phyloP scores from a whole-genome alignment of 192 early-diverging fungal species.

The Chytriomyces sp. region DNA sequence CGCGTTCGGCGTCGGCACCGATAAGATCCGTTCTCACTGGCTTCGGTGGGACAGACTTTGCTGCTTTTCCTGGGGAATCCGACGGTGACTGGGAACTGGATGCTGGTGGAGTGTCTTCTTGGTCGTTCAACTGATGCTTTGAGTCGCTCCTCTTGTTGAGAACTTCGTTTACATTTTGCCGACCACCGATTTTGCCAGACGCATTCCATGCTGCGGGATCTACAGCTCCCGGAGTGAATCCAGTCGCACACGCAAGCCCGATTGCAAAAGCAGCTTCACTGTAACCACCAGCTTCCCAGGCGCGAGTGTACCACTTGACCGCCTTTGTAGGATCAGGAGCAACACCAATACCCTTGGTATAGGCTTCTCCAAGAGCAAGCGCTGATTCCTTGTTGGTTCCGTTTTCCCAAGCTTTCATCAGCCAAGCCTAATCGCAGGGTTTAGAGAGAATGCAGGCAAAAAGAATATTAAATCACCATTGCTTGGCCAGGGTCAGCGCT shows the following conservation, averaged over 20 bases:
- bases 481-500: slow-evolving; percentile 34
- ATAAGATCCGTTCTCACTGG: neutral
- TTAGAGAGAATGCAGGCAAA: neutral
- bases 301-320: slow-evolving; percentile 43
- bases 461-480: slow-evolving; percentile 1
- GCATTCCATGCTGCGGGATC: slow-evolving; percentile 29
- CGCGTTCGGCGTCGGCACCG: slow-evolving; percentile 2
- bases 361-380: slow-evolving; percentile 39
- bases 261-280: slow-evolving; percentile 38
- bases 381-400: slow-evolving; percentile 38
- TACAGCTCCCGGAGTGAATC: slow-evolving; percentile 41
- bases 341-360: slow-evolving; percentile 37
- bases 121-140: slow-evolving; percentile 5
- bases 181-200: slow-evolving; percentile 1
- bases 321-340: slow-evolving; percentile 37
- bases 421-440: slow-evolving; percentile 21
- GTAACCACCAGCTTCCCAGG: slow-evolving; percentile 39
- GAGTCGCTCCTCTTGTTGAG: slow-evolving; percentile 16
- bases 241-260: slow-evolving; percentile 36
- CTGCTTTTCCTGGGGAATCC: neutral
- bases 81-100: slow-evolving; percentile 1
- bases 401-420: slow-evolving; percentile 39
- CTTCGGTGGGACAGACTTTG: neutral
- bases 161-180: slow-evolving; percentile 24
- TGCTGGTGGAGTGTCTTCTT: neutral